These are phyloP conservation scores for Gillenia trifoliata DNA, from an alignment of 306 rosid species.

Conservation along the genomic window DNA sequence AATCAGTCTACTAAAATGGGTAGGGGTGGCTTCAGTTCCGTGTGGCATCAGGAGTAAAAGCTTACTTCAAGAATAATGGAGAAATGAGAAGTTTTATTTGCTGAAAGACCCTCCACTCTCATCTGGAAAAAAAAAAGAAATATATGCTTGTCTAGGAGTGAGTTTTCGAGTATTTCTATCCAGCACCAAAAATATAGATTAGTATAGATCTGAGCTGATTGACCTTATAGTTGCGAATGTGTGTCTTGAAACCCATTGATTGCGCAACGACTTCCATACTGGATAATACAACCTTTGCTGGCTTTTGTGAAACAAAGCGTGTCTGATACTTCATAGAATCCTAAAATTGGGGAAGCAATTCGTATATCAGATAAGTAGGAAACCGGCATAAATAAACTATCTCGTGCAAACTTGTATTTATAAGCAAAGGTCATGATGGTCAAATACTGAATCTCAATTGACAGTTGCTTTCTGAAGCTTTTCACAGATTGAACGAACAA, in stretches of 20 bases:
- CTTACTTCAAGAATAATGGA: conserved; percentile 84
- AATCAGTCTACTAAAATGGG: neutral
- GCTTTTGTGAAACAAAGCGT: conserved; percentile 83
- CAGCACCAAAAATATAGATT: conserved; percentile 2
- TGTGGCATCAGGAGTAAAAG: conserved; percentile 2
- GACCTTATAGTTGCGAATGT: conserved; percentile 86
- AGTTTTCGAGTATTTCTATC: neutral
- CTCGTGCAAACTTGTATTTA: neutral
- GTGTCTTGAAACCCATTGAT: conserved; percentile 91
- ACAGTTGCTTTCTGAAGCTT: neutral
- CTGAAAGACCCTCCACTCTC: conserved; percentile 84
- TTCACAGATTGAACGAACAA: neutral
- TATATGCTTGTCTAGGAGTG: neutral
- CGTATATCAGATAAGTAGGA: neutral
- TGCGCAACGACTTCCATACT: conserved; percentile 95
- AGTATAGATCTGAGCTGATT: neutral
- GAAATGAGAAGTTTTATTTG: conserved; percentile 54
- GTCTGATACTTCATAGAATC: conserved; percentile 63
- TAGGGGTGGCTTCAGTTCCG: conserved; percentile 1
- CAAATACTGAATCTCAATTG: neutral
- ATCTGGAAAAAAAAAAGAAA: conserved; percentile 48
- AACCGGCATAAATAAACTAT: neutral
- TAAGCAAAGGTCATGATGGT: neutral
- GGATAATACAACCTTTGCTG: conserved; percentile 76
- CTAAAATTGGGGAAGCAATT: conserved; percentile 29